Evolutionary conservation across 371 early-diverging fungal genomes (phyloP).

Genomic region (Mucor ambiguus): DNA sequence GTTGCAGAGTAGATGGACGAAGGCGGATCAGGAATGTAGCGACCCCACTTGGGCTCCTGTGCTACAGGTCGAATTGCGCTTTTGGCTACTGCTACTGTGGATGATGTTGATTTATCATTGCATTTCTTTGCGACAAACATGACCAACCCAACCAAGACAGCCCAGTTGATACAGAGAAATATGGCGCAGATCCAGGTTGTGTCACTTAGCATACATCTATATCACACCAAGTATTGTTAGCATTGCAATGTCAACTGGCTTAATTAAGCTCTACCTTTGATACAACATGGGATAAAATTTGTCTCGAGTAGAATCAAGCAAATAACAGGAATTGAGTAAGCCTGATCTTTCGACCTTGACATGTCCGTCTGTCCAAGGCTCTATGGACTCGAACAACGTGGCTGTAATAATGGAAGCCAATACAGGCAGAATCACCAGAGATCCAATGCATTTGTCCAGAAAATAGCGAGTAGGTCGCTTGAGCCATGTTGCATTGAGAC

Average conservation of each 20-base stretch:
- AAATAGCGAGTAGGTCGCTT: conserved; percentile 18
- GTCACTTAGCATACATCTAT: conserved; percentile 23
- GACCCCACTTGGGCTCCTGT: conserved; percentile 21
- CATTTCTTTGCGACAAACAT: conserved; percentile 7
- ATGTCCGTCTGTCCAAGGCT: conserved; percentile 39
- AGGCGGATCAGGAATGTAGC: conserved; percentile 25
- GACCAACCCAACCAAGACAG: background rate
- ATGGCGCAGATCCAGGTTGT: conserved; percentile 16
- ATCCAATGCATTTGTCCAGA: conserved; percentile 32
- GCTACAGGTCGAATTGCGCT: background rate
- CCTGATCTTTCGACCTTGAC: conserved; percentile 27
- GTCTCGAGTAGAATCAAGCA: conserved; percentile 31
- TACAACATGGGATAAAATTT: conserved; percentile 36
- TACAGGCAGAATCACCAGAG: conserved; percentile 21
- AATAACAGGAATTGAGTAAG: conserved; percentile 29
- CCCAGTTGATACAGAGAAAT: conserved; percentile 15
- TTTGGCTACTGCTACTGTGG: background rate
- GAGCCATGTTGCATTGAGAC: conserved; percentile 28
- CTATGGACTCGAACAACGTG: conserved; percentile 25
- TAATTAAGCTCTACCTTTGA: conserved; percentile 29
- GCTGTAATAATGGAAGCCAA: conserved; percentile 23
- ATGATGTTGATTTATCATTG: background rate
- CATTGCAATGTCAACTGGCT: conserved; percentile 2
- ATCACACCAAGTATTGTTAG: background rate
- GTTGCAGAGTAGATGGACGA: conserved; percentile 14